Evolutionary conservation across 352 stramenopile species (phyloP).

Genomic region (Pythium aristosporum): DNA sequence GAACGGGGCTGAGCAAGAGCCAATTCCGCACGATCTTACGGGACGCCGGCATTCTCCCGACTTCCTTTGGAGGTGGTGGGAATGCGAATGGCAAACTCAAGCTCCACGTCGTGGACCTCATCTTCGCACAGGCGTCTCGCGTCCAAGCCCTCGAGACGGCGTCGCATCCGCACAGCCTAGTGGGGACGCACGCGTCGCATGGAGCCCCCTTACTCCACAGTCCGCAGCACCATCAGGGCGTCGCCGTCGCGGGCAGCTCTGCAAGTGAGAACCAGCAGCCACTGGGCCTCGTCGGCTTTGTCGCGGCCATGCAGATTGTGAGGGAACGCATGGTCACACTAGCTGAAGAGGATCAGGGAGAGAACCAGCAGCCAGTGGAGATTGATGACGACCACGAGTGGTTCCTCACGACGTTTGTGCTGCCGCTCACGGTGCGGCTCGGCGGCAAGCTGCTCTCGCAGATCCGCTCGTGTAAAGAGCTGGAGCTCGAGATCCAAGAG

Average conservation of each 20-base stretch:
- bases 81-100: slow-evolving; percentile 30
- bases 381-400: slow-evolving; percentile 69
- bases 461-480: slow-evolving; percentile 56
- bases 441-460: slow-evolving; percentile 43
- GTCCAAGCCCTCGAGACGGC: slow-evolving; percentile 33
- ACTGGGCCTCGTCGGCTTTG: slow-evolving; percentile 44
- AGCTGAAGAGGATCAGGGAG: slow-evolving; percentile 34
- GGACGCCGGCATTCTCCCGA: slow-evolving; percentile 46
- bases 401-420: slow-evolving; percentile 57
- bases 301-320: slow-evolving; percentile 57
- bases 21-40: slow-evolving; percentile 60
- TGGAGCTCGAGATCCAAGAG: slow-evolving; percentile 39
- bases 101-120: slow-evolving; percentile 61
- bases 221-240: slow-evolving; percentile 30
- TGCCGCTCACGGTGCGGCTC: slow-evolving; percentile 48
- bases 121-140: slow-evolving; percentile 53
- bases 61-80: slow-evolving; percentile 16
- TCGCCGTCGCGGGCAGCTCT: neutral
- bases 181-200: neutral
- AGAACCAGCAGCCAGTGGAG: slow-evolving; percentile 26
- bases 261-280: slow-evolving; percentile 23
- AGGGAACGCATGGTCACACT: slow-evolving; percentile 49
- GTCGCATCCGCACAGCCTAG: neutral
- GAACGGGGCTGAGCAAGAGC: slow-evolving; percentile 55
- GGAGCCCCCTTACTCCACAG: slow-evolving; percentile 15